phyloP scores from a whole-genome alignment of 768 basidiomycete genomes.

The Termitomyces sp. region DNA sequence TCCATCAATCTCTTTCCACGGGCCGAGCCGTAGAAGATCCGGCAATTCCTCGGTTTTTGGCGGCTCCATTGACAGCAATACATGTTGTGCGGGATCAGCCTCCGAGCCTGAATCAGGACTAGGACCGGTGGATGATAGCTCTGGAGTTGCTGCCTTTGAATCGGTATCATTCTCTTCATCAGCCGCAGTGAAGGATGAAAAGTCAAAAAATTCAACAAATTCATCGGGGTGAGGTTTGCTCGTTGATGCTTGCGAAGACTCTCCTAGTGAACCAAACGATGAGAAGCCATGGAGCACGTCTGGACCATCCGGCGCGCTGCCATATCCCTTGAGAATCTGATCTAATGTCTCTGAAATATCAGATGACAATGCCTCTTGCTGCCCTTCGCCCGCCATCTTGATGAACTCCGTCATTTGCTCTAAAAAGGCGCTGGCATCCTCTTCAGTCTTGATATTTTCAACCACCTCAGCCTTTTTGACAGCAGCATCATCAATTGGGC shows the following conservation, averaged over 20 bases:
- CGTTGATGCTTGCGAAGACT: constrained; percentile 23
- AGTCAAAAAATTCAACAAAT: constrained; percentile 64
- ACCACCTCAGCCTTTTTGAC: constrained; percentile 34
- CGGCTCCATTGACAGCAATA: constrained; percentile 36
- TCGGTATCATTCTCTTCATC: constrained; percentile 51
- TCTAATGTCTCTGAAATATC: constrained; percentile 59
- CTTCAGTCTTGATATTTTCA: constrained; percentile 56
- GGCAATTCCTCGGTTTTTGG: constrained; percentile 46
- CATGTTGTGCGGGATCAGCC: constrained; percentile 42
- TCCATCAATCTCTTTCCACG: constrained; percentile 68
- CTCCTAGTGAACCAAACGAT: constrained; percentile 25
- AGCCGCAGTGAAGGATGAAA: constrained; percentile 49
- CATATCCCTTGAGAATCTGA: constrained; percentile 55
- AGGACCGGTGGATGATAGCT: constrained; percentile 70
- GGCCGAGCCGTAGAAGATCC: constrained; percentile 52
- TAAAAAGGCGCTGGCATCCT: constrained; percentile 58
- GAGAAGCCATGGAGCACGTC: constrained; percentile 31
- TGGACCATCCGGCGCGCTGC: constrained; percentile 29
- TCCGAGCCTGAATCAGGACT: constrained; percentile 75
- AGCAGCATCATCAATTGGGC: constrained; percentile 45
- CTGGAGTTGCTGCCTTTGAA: constrained; percentile 71
- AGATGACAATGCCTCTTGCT: constrained; percentile 35
- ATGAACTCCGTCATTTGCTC: constrained; percentile 61
- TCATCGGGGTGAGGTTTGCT: constrained; percentile 32
- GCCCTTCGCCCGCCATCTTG: constrained; percentile 42